Percentiles rank a stretch among this genome's conserved stretches.
These are phyloP conservation scores for Triangularia verruculosa DNA, from an alignment of 2,329 filamentous ascomycete species.

Conservation along the genomic window DNA sequence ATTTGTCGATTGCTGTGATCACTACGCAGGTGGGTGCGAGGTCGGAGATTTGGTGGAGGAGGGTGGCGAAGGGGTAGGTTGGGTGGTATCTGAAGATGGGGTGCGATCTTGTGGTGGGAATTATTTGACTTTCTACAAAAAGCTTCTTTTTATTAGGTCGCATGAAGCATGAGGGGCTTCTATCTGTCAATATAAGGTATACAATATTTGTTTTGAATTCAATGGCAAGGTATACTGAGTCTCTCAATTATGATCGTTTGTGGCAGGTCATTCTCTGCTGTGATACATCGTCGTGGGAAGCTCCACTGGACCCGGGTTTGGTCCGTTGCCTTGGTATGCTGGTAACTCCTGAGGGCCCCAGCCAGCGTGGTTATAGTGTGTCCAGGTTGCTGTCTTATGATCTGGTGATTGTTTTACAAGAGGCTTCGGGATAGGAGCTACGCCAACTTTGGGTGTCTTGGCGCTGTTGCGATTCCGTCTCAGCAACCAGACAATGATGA, in stretches of 20 bases:
- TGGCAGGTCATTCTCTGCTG: background rate
- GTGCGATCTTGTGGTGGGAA: too few relatives aligned
- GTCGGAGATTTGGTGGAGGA: background rate
- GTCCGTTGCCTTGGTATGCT: background rate
- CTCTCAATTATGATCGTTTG: too few relatives aligned
- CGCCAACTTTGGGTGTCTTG: background rate
- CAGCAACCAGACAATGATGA: background rate
- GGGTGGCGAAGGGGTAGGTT: background rate
- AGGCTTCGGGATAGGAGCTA: background rate
- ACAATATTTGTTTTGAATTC: too few relatives aligned
- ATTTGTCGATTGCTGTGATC: background rate
- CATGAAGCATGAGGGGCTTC: too few relatives aligned
- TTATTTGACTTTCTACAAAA: too few relatives aligned
- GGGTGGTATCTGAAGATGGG: too few relatives aligned
- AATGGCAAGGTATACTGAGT: too few relatives aligned
- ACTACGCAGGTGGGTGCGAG: background rate
- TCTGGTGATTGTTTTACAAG: background rate
- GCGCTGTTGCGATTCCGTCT: background rate
- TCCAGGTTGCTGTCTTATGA: background rate
- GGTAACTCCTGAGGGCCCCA: background rate
- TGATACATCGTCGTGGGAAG: background rate
- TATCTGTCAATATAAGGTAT: too few relatives aligned
- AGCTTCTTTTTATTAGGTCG: too few relatives aligned
- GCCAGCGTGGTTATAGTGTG: background rate
- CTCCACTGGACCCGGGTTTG: background rate